Conservation (phyloP, 148 eudicot genomes). For the Rheum nobile region DNA sequence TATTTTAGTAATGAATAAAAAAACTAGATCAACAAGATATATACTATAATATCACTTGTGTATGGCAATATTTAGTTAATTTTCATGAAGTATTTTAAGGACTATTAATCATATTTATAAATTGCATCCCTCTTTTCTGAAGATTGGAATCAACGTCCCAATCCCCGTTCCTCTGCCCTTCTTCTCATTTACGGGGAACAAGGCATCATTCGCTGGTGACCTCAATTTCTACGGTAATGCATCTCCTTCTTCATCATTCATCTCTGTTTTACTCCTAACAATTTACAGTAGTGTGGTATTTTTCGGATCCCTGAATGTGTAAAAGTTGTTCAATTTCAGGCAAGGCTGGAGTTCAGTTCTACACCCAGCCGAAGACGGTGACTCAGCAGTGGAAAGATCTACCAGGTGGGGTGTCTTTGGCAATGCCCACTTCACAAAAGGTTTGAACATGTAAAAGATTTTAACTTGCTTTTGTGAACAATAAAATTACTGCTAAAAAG, state of each 20-base stretch:
- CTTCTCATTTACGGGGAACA: constrained; percentile 91
- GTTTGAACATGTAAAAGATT: constrained; percentile 15
- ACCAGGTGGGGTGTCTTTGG: constrained; percentile 69
- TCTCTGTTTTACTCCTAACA: background rate
- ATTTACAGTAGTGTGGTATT: background rate
- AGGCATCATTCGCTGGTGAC: constrained; percentile 99
- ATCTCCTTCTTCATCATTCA: background rate
- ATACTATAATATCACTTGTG: background rate
- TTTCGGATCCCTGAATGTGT: background rate
- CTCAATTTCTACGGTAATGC: constrained; percentile 91
- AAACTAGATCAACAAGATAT: no score
- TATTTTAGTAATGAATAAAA: no score
- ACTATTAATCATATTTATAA: background rate
- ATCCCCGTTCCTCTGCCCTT: constrained; percentile 95
- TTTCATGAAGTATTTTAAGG: background rate
- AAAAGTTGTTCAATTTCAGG: constrained; percentile 29
- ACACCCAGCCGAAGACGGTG: constrained; percentile 80
- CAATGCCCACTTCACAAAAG: constrained; percentile 98
- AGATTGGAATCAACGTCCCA: constrained; percentile 98
- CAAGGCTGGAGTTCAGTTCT: constrained; percentile 92
- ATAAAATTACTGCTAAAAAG: background rate
- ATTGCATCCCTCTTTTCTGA: constrained; percentile 1
- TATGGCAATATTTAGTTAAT: background rate
- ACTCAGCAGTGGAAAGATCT: constrained; percentile 97
- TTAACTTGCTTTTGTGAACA: background rate